Evolutionary conservation across 352 stramenopile genomes (phyloP), one percentile per base, ranked within the genome.

Genomic region (Pythium pyrilobum): DNA sequence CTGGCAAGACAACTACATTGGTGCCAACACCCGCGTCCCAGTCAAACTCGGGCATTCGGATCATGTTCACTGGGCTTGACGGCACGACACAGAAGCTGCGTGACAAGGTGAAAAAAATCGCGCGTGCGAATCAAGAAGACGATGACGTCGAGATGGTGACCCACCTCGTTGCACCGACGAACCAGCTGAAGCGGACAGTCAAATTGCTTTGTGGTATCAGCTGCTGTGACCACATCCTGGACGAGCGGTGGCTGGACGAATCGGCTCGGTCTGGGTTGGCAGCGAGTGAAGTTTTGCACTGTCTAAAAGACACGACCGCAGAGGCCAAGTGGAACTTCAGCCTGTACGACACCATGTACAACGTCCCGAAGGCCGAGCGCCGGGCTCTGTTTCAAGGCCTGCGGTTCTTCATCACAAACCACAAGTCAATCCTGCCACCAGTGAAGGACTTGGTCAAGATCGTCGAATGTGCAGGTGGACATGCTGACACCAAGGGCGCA

Each of bases 131-230:
- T 23, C 77, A 82, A 44, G 72, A 84, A 57, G 60, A 62, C n/a
- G 59, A 77, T 13, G 72, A 86, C 18, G 59, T 86, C 20, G 59
- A 75, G 34, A 62, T 44, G 20, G 75, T 69, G 15, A 86, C 72
- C 3, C 75, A 86, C 52, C 54, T 86, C 24, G 55, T 86, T 24
- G 74, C 69, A 7, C 74, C 71, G 8, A 70, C 64, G 27, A 64
- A 78, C 45, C 55, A 74, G 43, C 62, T 86, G 32, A 86, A 86
- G 46, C 67, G 75, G 9, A 86, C 75, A 6, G 74, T 85, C 21
- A 85, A 85, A 44, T 36, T 84, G 20, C 55, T 84, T 1, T 81
- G 71, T 40, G 74, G 74, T n/a, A 80, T 84, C 37, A 77, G 71
- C 11, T 63, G 59, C 45, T 84, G 74, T 36, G 60, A 66, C n/a